phyloP scores from a whole-genome alignment of 441 rosid species.

The Gossypium davidsonii region DNA sequence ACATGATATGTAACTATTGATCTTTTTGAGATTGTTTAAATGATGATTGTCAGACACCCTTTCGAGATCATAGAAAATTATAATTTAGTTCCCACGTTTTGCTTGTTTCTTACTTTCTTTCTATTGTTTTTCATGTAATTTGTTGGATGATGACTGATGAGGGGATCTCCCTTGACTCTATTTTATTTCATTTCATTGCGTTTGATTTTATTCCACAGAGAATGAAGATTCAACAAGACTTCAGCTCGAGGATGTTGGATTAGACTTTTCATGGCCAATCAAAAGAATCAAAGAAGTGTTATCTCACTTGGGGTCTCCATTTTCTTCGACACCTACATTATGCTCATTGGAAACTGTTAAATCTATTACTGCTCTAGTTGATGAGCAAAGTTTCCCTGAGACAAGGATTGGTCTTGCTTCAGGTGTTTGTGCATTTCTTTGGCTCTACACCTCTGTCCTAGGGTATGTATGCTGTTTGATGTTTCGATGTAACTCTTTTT shows the following conservation, averaged over 20 bases:
- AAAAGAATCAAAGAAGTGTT: constrained; percentile 50
- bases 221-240: constrained; percentile 47
- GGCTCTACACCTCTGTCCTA: constrained; percentile 74
- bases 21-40: too few relatives aligned
- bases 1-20: too few relatives aligned
- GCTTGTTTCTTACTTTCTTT: background rate
- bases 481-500: constrained; percentile 9
- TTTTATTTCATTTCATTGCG: background rate
- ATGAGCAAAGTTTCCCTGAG: constrained; percentile 67
- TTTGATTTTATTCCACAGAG: constrained; percentile 27
- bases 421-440: constrained; percentile 73
- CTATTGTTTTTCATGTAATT: background rate
- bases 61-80: too few relatives aligned
- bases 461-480: constrained; percentile 45
- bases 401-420: constrained; percentile 58
- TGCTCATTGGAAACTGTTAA: constrained; percentile 50
- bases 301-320: constrained; percentile 32
- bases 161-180: constrained; percentile 6
- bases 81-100: too few relatives aligned
- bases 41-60: too few relatives aligned
- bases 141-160: background rate
- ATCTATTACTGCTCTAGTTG: constrained; percentile 52
- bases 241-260: constrained; percentile 45
- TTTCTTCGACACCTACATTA: constrained; percentile 43
- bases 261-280: constrained; percentile 78